Evolutionary conservation across 2,329 filamentous ascomycete species (phyloP).

Genomic region (Teratosphaeria nubilosa): DNA sequence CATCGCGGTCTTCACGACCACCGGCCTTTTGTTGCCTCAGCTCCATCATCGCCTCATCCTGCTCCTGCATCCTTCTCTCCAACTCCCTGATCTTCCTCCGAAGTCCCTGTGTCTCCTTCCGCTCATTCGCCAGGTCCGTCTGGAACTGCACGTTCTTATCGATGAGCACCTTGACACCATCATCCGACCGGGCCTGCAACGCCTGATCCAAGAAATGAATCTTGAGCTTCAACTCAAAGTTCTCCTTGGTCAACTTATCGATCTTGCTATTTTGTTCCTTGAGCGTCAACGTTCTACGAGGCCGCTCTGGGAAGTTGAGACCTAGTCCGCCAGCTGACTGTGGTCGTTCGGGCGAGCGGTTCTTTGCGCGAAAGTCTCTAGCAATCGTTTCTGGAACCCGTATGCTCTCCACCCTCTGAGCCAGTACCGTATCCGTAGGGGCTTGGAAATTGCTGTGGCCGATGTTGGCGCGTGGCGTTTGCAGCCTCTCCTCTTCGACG

Average conservation of each 20-base stretch:
- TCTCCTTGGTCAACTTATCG: slow-evolving; percentile 91
- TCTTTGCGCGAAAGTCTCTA: slow-evolving; percentile 71
- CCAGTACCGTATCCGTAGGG: slow-evolving; percentile 74
- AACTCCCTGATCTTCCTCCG: slow-evolving; percentile 75
- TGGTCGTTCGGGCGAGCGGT: slow-evolving; percentile 43
- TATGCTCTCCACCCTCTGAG: slow-evolving; percentile 79
- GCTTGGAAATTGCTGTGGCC: slow-evolving; percentile 29
- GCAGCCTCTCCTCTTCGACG: slow-evolving; percentile 50
- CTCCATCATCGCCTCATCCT: slow-evolving; percentile 42
- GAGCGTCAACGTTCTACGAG: slow-evolving; percentile 53
- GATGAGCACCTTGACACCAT: slow-evolving; percentile 96
- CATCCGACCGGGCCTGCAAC: slow-evolving; percentile 84
- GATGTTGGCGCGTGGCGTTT: slow-evolving; percentile 54
- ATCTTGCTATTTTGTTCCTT: slow-evolving; percentile 98
- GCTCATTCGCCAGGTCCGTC: slow-evolving; percentile 75
- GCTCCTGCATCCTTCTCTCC: slow-evolving; percentile 63
- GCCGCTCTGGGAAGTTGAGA: slow-evolving; percentile 26
- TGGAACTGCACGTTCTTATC: slow-evolving; percentile 94
- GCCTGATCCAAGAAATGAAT: slow-evolving; percentile 95
- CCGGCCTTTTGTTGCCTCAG: slow-evolving; percentile 31
- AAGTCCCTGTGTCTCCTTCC: slow-evolving; percentile 80
- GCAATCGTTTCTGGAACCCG: slow-evolving; percentile 83
- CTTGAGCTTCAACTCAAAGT: slow-evolving; percentile 94
- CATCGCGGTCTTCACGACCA: slow-evolving; percentile 12
- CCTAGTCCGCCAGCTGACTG: slow-evolving; percentile 23